Evolutionary conservation across 1,139 yeast genomes (phyloP).

Genomic region (Hansenula sp.): DNA sequence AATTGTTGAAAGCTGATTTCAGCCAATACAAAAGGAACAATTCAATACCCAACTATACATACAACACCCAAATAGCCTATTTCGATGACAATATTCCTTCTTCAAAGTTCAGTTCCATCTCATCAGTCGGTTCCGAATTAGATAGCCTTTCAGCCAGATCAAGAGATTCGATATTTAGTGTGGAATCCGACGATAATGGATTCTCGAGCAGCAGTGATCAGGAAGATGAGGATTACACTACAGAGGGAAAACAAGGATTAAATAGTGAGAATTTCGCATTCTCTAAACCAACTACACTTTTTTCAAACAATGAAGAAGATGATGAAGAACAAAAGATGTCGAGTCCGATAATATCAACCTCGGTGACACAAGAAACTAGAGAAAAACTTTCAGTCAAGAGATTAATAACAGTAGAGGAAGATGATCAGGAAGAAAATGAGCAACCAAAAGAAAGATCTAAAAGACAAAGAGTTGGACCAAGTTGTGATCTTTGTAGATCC

Average conservation of each 20-base stretch:
- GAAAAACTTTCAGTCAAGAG: background rate
- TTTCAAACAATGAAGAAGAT: background rate
- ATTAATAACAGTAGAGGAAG: background rate
- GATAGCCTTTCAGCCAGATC: background rate
- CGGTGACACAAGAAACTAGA: background rate
- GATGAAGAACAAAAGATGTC: background rate
- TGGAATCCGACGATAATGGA: slow-evolving; percentile 1
- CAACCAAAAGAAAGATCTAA: slow-evolving; percentile 15
- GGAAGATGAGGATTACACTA: no score
- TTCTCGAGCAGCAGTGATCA: background rate
- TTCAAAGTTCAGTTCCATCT: background rate
- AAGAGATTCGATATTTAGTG: background rate
- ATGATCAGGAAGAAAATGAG: background rate
- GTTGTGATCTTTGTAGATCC: slow-evolving; percentile 69
- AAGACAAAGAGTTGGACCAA: slow-evolving; percentile 70
- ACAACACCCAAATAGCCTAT: no score
- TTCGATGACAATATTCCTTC: no score
- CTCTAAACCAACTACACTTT: no score
- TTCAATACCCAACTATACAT: background rate
- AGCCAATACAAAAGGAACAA: no score
- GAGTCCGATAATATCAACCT: background rate
- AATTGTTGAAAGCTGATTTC: background rate
- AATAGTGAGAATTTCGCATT: no score
- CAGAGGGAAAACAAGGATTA: no score
- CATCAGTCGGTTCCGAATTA: background rate